Evolutionary conservation across 176 grass and related monocot species (phyloP).

Genomic region (Carex littledalei): DNA sequence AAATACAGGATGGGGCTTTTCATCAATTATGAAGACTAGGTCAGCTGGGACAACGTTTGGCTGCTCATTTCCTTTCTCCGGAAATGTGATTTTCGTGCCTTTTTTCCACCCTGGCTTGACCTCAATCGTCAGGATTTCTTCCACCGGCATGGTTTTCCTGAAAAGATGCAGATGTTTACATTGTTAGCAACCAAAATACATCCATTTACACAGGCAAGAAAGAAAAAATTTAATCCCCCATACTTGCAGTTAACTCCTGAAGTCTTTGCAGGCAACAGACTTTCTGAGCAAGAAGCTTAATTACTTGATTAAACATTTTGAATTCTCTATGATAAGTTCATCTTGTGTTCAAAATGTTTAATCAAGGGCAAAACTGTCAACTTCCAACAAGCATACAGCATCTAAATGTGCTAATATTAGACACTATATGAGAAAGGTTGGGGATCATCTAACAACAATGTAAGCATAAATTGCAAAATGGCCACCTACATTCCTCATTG

Average conservation of each 20-base stretch:
- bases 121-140: slow-evolving; percentile 86
- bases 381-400: neutral
- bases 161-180: neutral
- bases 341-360: neutral
- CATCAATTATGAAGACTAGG: slow-evolving; percentile 84
- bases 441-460: neutral
- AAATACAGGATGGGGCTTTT: slow-evolving; percentile 92
- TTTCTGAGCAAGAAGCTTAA: neutral
- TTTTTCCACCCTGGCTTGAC: slow-evolving; percentile 98
- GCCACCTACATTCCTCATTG: neutral
- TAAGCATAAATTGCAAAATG: neutral
- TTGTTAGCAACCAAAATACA: neutral
- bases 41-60: slow-evolving; percentile 52
- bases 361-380: neutral
- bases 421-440: neutral
- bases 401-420: neutral
- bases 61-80: slow-evolving; percentile 84
- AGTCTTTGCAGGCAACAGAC: neutral
- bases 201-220: neutral
- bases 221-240: neutral
- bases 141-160: slow-evolving; percentile 65
- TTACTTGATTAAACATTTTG: neutral
- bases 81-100: slow-evolving; percentile 97
- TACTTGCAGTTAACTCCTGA: neutral
- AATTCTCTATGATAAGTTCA: neutral